These are phyloP conservation scores for Ramaria sp. DNA, from an alignment of 768 basidiomycete genomes.

Conservation along the genomic window DNA sequence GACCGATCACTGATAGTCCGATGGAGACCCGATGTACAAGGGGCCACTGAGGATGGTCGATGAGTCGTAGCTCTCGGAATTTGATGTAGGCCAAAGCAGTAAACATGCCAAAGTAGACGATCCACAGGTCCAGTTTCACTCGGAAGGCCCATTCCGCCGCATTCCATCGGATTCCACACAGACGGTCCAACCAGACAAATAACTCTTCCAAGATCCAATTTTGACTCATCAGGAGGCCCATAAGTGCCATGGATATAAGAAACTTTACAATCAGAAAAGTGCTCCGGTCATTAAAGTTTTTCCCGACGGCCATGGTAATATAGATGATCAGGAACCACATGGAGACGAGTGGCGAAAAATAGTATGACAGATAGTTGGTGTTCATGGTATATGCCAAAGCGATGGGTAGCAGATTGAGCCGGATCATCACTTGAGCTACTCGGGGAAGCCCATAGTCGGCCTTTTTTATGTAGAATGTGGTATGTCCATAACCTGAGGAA, in stretches of 20 bases:
- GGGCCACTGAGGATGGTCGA: conserved; percentile 61
- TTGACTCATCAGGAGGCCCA: conserved; percentile 58
- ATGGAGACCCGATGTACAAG: conserved; percentile 36
- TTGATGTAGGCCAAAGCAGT: conserved; percentile 65
- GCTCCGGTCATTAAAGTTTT: conserved; percentile 61
- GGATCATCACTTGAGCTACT: conserved; percentile 67
- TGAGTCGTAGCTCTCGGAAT: conserved; percentile 58
- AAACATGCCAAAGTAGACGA: conserved; percentile 83
- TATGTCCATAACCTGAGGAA: conserved; percentile 69
- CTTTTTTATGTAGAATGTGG: conserved; percentile 82
- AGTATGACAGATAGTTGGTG: conserved; percentile 85
- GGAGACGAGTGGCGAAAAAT: conserved; percentile 83
- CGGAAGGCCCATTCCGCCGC: conserved; percentile 84
- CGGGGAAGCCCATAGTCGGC: conserved; percentile 76
- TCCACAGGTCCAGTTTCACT: conserved; percentile 79
- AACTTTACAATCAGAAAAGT: conserved; percentile 65
- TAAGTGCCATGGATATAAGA: conserved; percentile 45
- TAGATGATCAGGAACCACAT: conserved; percentile 88
- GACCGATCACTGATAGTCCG: conserved; percentile 37
- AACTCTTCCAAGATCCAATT: conserved; percentile 50
- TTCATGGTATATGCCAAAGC: conserved; percentile 84
- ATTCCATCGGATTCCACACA: conserved; percentile 76
- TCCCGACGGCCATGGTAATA: conserved; percentile 60
- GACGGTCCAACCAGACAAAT: conserved; percentile 51
- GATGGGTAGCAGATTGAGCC: conserved; percentile 77